Base-by-base conservation (phyloP, 1,284 basidiomycete species). In the Phellinidium pouzarii region DNA sequence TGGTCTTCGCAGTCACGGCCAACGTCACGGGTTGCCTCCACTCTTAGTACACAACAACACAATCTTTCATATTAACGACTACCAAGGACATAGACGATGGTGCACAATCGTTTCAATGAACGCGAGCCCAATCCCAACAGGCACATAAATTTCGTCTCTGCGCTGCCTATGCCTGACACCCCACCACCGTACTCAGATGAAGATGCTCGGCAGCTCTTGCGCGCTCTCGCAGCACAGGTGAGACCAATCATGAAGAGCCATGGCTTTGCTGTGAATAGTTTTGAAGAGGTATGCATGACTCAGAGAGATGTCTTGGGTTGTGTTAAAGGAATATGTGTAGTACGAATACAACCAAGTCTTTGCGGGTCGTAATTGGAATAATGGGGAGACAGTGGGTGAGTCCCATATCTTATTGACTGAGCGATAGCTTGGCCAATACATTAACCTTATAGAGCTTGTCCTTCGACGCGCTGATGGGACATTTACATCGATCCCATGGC, bases 321-420 rank as follows among this genome's bases (percentile, higher is more conserved):
- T 20, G 20, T 47, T 44, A 29, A 38, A 42, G n/a, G 31, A 19
- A 14, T 43, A 7, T 26, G 44, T 50, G 3, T 56, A 87, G 84
- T 89, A 87, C 60, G 80, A 89, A 62, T 75, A 78, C 61, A 91
- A 91, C 63, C 62, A 59, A 9, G 85, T 91, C 5, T 91, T 91
- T 65, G 76, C 80, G 11, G 87, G 87, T 3, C 74, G 87, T 42
- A 91, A 90, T 62, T 91, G 87, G 87, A 85, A 89, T 55, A 72
- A 71, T 53, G 88, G 87, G 2, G 87, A 90, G 66, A 82, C 78
- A 9, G 71, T 91, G 52, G 87, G 87, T 84, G 58, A 58, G 77
- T 59, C 6, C 6, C 34, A 27, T 25, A 3, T 22, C 11, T 37
- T 36, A 12, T 25, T 23, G n/a, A 48, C 22, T 26, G 4, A 4